Evolutionary conservation across 2,329 filamentous ascomycete species (phyloP).

Genomic region (Alternaria atra): DNA sequence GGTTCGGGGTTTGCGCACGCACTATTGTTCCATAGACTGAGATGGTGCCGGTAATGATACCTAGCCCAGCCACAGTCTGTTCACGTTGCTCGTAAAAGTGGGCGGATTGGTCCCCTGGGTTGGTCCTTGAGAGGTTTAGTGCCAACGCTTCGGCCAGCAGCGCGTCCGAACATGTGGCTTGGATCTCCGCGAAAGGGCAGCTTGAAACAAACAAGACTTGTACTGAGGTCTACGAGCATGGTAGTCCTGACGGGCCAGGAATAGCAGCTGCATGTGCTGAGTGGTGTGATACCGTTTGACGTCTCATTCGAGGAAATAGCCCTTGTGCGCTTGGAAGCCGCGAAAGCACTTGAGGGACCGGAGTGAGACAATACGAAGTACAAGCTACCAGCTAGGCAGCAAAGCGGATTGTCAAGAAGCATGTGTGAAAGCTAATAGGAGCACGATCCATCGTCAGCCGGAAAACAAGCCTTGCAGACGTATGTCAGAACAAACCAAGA

Average conservation of each 20-base stretch:
- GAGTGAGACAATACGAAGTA: not conserved
- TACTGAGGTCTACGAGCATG: not conserved
- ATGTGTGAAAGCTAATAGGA: not conserved
- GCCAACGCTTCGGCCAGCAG: not conserved
- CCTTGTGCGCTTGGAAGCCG: not conserved
- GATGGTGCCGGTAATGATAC: not conserved
- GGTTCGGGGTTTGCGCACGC: not conserved
- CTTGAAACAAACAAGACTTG: not conserved
- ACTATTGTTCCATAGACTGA: not conserved
- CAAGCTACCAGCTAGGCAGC: not conserved
- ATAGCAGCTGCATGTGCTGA: not conserved
- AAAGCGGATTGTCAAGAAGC: not conserved
- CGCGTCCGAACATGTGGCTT: not conserved
- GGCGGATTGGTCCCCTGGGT: not conserved
- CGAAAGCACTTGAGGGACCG: not conserved
- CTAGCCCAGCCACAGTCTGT: conserved; percentile 1
- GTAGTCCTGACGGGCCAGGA: not conserved
- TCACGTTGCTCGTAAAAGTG: not conserved
- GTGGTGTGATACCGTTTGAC: not conserved
- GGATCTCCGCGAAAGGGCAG: not conserved
- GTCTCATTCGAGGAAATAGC: not conserved
- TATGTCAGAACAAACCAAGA: conserved; percentile 7
- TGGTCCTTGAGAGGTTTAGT: not conserved
- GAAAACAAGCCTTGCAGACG: conserved; percentile 12
- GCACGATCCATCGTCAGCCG: not conserved